phyloP scores from a whole-genome alignment of 331 rosid genomes.

The Rhamnella rubrinervis region DNA sequence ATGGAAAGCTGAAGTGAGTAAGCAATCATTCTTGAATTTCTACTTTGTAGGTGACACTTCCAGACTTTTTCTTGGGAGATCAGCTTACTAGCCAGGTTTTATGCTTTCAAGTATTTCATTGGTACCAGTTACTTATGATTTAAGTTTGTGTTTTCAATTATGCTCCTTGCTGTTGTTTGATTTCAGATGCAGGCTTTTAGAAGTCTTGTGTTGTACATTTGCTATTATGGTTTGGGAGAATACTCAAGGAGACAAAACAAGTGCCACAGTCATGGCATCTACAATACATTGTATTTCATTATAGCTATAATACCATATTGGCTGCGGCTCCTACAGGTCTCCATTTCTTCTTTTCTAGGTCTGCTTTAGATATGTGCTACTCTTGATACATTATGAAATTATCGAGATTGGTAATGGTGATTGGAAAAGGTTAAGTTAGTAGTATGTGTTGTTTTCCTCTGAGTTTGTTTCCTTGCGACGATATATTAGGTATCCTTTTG shows the following conservation, averaged over 20 bases:
- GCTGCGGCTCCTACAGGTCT: conserved; percentile 67
- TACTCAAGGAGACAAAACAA: conserved; percentile 57
- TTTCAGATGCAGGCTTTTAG: conserved; percentile 56
- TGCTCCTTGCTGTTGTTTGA: conserved; percentile 24
- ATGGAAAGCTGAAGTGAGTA: conserved; percentile 1
- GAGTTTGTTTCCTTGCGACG: no score
- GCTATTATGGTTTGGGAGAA: conserved; percentile 74
- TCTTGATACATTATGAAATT: conserved; percentile 2
- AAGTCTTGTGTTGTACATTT: conserved; percentile 58
- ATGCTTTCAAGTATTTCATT: conserved; percentile 8
- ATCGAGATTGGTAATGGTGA: background rate
- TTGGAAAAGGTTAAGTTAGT: no score
- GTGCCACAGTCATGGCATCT: conserved; percentile 48
- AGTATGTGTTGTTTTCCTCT: no score
- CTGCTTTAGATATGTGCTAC: background rate
- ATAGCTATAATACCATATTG: conserved; percentile 55
- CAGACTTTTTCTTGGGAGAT: conserved; percentile 68
- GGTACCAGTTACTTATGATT: conserved; percentile 6
- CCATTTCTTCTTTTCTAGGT: background rate
- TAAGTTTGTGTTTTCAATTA: conserved; percentile 1
- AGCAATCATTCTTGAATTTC: background rate
- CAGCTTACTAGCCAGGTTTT: conserved; percentile 80
- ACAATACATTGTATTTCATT: conserved; percentile 43
- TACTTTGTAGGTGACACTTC: conserved; percentile 52
- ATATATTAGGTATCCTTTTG: no score